Evolutionary conservation across 2,329 filamentous ascomycete genomes (phyloP), one percentile per base, ranked within the genome.

Genomic region (Fusarium dlaminii): DNA sequence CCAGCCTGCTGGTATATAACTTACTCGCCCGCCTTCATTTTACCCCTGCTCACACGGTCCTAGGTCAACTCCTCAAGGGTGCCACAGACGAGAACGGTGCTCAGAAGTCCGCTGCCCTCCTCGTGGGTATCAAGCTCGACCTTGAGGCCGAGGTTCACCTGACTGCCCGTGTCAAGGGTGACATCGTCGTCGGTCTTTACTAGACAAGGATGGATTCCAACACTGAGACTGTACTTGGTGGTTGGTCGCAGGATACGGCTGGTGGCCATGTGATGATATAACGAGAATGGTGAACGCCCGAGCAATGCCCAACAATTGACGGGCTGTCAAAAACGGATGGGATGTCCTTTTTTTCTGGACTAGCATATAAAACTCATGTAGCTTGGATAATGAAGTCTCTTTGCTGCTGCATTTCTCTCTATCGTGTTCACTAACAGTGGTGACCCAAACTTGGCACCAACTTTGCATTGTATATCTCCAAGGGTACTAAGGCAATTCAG

Each of bases 71-170:
- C 39, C 86, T 91, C 70, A 87, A 86, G 80, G 89, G 89, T 17
- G 85, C 89, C 20, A 86, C 86, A 37, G 88, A 90, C 69, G 86
- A 88, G 36, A 82, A 90, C 61, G 89, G 89, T 68, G 87, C 88
- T 75, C 83, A 87, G 67, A 91, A 89, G 81, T 81, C 87, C 45
- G 87, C 89, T 9, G 88, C 88, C 4, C 83, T 91, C 48, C 84
- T 90, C 75, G 84, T 91, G 42, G 89, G 89, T 63, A 90, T 91
- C 83, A 90, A 91, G 84, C 83, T 91, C 40, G 89, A 91, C 78
- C 81, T 91, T 27, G 89, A 91, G 79, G 89, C 89, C 20, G 89
- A 91, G 79, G 87, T 91, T 48, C 88, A 91, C 79, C 81, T 91
- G 72, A 91, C 89, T 24, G 89, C 89, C 55, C 81, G 89, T 58